Base-by-base conservation (phyloP, 495 filamentous ascomycete genomes). In the Aspergillus ostianus region DNA sequence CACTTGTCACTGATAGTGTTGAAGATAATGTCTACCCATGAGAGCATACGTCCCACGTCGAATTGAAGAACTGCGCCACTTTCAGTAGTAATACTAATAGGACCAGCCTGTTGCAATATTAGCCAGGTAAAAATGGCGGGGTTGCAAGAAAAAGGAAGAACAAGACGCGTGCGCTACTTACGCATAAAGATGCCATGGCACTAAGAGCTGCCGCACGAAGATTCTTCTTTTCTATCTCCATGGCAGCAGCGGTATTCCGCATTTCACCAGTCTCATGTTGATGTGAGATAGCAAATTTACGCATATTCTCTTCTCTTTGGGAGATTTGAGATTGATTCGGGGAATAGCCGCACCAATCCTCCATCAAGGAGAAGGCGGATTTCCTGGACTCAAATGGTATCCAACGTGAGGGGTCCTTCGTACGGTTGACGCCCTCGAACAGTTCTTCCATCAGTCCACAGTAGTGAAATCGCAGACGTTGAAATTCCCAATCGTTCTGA, bases 261-360 rank as follows among this genome's bases (percentile, higher is more conserved):
- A 88, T 81, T 63, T 91, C 90, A 9, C 86, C 85, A 15, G 83
- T 73, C 51, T 90, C 85, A 41, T 81, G 79, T 55, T 84, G 82
- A 15, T 85, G 82, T n/a, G 83, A 75, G 29, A 94, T 85, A 50
- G 92, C 79, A 20, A 87, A 89, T 64, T 91, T 88, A 59, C 90
- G 80, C 90, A 97, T 95, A 49, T 82, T 88, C 55, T 96, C 89
- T 78, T 97, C 94, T 56, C 92, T 81, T 58, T 90, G 85, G 17
- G 86, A 84, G 41, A 96, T 90, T 58, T 92, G 89, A 32, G 77
- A 74, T 67, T 93, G 92, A 70, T 97, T 96, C 6, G 94, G 91
- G 0, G 94, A 96, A 70, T 94, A 95, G 0, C 95, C 94, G 75
- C 95, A 98, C 94, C 94, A 98, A 57, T 98, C 93, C 70, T 98